Conservation (phyloP, 2,329 filamentous ascomycete genomes). For the Ilyonectria destructans region DNA sequence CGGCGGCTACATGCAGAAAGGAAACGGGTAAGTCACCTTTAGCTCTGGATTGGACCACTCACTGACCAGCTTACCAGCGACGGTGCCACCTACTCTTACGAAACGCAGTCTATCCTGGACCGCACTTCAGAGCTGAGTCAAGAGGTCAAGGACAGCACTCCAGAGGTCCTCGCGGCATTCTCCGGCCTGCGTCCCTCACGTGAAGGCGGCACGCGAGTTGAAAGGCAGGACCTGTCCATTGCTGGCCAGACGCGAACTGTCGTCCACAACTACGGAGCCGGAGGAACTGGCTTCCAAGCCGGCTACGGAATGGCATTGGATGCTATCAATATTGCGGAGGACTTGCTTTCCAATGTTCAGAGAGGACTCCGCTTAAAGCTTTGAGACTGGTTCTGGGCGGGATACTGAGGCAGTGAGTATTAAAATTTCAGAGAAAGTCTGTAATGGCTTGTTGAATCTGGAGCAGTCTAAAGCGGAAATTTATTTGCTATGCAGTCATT, state of each 20-base stretch:
- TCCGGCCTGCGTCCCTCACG: conserved; percentile 56
- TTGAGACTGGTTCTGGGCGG: no score
- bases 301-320: conserved; percentile 60
- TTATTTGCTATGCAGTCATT: no score
- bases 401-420: no score
- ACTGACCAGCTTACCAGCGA: conserved; percentile 42
- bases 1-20: conserved; percentile 60
- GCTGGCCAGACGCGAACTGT: conserved; percentile 43
- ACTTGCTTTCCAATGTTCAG: not conserved
- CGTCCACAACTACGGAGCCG: conserved; percentile 64
- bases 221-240: conserved; percentile 55
- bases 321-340: conserved; percentile 50
- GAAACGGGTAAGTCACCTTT: conserved; percentile 46
- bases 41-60: not conserved
- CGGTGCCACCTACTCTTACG: conserved; percentile 55
- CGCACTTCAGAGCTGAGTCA: conserved; percentile 34
- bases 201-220: conserved; percentile 61
- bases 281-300: conserved; percentile 63
- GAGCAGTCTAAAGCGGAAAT: no score
- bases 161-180: conserved; percentile 53
- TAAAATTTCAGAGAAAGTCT: no score
- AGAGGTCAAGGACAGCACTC: conserved; percentile 48
- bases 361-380: no score
- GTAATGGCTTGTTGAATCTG: no score
- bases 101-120: conserved; percentile 57